Conservation (phyloP, 495 filamentous ascomycete genomes). For the Cercophora samala region DNA sequence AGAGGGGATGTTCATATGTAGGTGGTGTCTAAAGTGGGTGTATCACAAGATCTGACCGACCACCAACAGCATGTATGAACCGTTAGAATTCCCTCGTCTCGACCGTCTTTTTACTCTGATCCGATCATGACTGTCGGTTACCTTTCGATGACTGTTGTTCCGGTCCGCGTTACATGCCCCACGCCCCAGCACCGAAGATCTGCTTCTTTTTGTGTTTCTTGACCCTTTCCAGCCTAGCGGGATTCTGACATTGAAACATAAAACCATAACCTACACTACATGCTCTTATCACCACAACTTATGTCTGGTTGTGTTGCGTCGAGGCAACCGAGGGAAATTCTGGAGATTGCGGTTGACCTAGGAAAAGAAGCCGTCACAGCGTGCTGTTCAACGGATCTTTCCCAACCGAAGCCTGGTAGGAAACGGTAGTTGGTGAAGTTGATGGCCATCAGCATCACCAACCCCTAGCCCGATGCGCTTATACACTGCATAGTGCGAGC, state of each 20-base stretch:
- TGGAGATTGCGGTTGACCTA: background rate
- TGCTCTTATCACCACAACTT: background rate
- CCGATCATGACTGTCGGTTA: background rate
- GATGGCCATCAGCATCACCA: background rate
- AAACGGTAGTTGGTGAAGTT: too few relatives aligned
- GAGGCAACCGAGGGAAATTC: background rate
- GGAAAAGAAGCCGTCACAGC: too few relatives aligned
- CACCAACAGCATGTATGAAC: background rate
- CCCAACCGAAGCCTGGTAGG: background rate
- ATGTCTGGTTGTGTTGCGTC: background rate
- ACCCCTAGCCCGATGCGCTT: background rate
- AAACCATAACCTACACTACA: background rate
- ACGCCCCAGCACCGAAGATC: background rate
- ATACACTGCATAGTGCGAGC: background rate
- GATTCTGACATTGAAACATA: background rate
- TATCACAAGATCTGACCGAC: background rate
- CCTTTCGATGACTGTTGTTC: background rate
- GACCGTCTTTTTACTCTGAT: conserved; percentile 1
- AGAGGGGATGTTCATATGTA: background rate
- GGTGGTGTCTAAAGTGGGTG: background rate
- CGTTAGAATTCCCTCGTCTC: background rate
- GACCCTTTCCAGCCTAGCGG: background rate
- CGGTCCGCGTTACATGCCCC: background rate
- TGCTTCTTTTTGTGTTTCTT: background rate
- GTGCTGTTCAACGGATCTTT: background rate